A percentile compares a stretch with the other conserved stretches of the same genome.
Evolutionary conservation across 805 yeast species (phyloP).

Genomic region (Pichia deserticola): DNA sequence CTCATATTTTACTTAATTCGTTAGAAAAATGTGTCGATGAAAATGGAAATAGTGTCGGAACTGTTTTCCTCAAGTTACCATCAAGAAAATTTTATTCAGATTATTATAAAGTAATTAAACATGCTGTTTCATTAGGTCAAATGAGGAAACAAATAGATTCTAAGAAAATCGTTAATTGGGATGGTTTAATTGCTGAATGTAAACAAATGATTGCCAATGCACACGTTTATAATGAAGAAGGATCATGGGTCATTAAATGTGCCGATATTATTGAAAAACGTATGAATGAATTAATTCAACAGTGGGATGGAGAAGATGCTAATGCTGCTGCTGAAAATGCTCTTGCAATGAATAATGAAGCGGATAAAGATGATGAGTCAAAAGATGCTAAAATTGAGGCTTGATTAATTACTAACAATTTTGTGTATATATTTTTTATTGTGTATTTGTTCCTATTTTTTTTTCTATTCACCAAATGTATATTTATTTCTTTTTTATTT

Average conservation of each 20-base stretch:
- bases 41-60: conserved; percentile 40
- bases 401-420: no score
- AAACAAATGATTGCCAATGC: conserved; percentile 59
- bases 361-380: background rate
- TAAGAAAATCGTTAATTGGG: conserved; percentile 30
- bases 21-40: conserved; percentile 33
- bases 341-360: background rate
- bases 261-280: conserved; percentile 41
- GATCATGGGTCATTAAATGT: conserved; percentile 54
- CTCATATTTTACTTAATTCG: conserved; percentile 5
- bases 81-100: conserved; percentile 74
- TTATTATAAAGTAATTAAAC: conserved; percentile 58
- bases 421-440: background rate
- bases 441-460: background rate
- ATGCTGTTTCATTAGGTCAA: conserved; percentile 53
- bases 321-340: background rate
- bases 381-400: background rate
- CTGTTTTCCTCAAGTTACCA: conserved; percentile 67
- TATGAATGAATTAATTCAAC: conserved; percentile 18
- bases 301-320: conserved; percentile 8
- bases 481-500: no score
- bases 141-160: conserved; percentile 41
- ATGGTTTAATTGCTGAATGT: conserved; percentile 44
- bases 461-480: no score
- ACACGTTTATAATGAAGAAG: conserved; percentile 60